A percentile compares a stretch with the other conserved stretches of the same genome.
phyloP scores from a whole-genome alignment of 2,329 filamentous ascomycete species.

The Aureobasidium musti region DNA sequence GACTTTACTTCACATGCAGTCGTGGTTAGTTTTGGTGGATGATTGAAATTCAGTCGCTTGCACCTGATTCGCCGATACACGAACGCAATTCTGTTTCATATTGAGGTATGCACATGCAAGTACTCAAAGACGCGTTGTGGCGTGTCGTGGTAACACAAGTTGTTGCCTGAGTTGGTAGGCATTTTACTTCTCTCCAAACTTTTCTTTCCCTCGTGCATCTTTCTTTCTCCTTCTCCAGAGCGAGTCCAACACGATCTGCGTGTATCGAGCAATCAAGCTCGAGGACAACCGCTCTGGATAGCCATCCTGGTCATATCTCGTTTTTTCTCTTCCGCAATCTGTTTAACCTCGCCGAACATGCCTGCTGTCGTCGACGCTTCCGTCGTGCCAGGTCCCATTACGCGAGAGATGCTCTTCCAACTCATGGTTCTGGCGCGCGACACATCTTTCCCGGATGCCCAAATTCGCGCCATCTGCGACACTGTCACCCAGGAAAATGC shows the following conservation, averaged over 20 bases:
- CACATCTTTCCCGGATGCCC: neutral
- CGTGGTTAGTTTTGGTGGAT: too few species aligned
- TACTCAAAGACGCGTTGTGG: neutral
- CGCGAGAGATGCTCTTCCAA: neutral
- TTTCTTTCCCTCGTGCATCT: neutral
- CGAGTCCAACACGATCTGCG: neutral
- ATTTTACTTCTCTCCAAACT: neutral
- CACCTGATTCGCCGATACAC: too few species aligned
- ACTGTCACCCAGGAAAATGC: neutral
- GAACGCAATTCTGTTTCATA: neutral
- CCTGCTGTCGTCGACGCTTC: neutral
- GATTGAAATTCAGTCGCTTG: too few species aligned
- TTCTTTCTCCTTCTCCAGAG: neutral
- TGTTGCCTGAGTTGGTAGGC: neutral
- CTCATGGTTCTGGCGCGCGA: constrained; percentile 18
- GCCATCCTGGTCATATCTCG: too few species aligned
- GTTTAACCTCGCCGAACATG: neutral
- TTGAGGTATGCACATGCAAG: neutral
- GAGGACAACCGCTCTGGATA: constrained; percentile 1
- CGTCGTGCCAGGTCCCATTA: neutral
- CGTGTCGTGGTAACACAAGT: neutral
- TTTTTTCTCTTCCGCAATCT: too few species aligned
- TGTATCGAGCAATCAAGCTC: neutral
- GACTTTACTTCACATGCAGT: too few species aligned
- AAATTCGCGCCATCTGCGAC: neutral